phyloP scores from a whole-genome alignment of 2,329 filamentous ascomycete species.

The Alternaria panax region DNA sequence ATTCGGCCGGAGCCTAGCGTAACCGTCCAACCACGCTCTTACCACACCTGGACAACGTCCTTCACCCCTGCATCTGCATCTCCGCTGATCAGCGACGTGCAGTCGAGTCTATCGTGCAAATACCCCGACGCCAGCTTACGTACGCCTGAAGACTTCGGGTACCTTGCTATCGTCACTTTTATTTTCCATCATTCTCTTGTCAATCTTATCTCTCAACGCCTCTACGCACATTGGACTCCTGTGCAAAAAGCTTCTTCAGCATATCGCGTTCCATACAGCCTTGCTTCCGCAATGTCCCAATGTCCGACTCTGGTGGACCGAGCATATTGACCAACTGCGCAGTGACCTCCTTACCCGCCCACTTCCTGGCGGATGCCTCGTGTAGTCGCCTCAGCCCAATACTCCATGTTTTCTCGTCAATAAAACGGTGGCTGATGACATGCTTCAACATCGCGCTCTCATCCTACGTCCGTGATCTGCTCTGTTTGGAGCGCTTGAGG shows the following conservation, averaged over 20 bases:
- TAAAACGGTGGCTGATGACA: neutral
- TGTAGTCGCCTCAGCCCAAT: constrained; percentile 7
- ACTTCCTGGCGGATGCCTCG: constrained; percentile 4
- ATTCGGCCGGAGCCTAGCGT: constrained; percentile 14
- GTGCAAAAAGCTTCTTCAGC: neutral
- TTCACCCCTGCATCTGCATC: constrained; percentile 17
- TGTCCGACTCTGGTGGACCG: neutral
- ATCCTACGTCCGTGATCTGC: neutral
- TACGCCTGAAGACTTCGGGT: neutral
- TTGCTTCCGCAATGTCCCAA: neutral
- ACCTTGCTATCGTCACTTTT: neutral
- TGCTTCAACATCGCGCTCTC: neutral
- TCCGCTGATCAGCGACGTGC: constrained; percentile 16
- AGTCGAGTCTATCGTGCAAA: neutral
- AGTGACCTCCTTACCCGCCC: neutral
- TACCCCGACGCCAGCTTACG: constrained; percentile 1
- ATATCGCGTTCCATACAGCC: neutral
- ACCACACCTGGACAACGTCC: constrained; percentile 9
- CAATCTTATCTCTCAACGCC: neutral
- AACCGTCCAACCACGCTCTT: constrained; percentile 21
- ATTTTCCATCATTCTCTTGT: neutral
- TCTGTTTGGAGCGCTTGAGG: neutral
- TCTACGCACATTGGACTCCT: neutral
- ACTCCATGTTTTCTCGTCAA: neutral
- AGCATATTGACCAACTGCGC: neutral